Conservation (phyloP, 192 early-diverging fungal genomes). For the Coemansia sp. region DNA sequence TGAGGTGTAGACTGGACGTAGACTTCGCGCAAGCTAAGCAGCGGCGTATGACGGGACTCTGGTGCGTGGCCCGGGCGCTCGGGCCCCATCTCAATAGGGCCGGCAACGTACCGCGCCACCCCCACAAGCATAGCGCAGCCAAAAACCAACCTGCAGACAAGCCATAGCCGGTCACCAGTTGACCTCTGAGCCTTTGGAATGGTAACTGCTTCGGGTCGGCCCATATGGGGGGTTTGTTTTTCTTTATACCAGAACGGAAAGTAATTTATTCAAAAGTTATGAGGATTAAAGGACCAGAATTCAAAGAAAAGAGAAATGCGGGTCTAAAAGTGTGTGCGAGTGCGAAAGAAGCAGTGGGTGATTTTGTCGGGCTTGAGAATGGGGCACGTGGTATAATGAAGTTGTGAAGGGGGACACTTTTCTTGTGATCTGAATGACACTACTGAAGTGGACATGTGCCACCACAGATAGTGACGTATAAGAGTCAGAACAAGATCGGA, state of each 20-base stretch:
- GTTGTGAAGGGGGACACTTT: background rate
- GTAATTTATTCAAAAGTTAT: background rate
- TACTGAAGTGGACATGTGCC: background rate
- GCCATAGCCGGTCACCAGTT: background rate
- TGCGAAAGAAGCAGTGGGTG: background rate
- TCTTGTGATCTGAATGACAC: background rate
- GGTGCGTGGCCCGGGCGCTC: slow-evolving; percentile 16
- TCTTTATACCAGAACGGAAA: background rate
- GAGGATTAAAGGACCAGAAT: background rate
- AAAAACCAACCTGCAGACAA: background rate
- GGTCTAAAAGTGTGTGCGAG: background rate
- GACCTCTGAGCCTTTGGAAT: background rate
- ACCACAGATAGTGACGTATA: background rate
- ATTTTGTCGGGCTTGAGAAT: background rate
- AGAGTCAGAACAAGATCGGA: background rate
- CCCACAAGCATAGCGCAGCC: slow-evolving; percentile 8
- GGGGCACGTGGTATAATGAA: background rate
- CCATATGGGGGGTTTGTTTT: background rate
- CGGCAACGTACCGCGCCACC: slow-evolving; percentile 21
- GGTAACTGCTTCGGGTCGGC: background rate
- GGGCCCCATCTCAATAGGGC: slow-evolving; percentile 34
- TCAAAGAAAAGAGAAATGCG: background rate
- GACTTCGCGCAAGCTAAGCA: slow-evolving; percentile 39
- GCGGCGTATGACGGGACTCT: slow-evolving; percentile 6
- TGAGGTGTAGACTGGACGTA: slow-evolving; percentile 47